Evolutionary conservation across 805 yeast species (phyloP).

Genomic region (Hanseniaspora thailandica): DNA sequence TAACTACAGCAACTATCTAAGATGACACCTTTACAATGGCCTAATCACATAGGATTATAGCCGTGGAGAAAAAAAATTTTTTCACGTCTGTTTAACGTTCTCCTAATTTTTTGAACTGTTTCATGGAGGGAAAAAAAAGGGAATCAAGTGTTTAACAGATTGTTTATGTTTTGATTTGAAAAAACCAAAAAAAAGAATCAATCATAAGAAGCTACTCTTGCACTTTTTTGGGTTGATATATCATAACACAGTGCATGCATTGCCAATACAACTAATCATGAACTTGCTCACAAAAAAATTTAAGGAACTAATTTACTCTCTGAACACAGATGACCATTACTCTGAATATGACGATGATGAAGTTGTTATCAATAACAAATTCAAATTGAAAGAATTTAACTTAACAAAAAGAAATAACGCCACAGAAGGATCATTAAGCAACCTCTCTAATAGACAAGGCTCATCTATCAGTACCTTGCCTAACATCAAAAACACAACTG

Average conservation of each 20-base stretch:
- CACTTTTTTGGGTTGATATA: no score
- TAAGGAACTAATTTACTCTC: constrained; percentile 50
- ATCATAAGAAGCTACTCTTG: no score
- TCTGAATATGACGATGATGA: constrained; percentile 50
- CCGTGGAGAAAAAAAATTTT: no score
- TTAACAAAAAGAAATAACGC: not conserved
- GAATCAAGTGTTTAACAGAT: no score
- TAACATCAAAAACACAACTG: not conserved
- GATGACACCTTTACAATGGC: no score
- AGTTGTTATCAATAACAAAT: constrained; percentile 33
- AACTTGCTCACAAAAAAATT: constrained; percentile 34
- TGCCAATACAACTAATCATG: constrained; percentile 20
- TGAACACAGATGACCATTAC: constrained; percentile 57
- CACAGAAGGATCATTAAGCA: not conserved
- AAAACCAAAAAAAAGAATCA: no score
- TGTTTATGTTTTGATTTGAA: no score
- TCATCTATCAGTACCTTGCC: not conserved
- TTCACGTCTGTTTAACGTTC: no score
- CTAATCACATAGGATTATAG: no score
- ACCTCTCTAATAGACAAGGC: not conserved
- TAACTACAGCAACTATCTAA: no score
- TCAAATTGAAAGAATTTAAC: constrained; percentile 23
- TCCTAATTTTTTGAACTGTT: no score
- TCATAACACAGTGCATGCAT: not conserved
- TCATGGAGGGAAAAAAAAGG: no score